Conservation (phyloP, 2,329 filamentous ascomycete genomes). For the Diaporthe ilicicola region DNA sequence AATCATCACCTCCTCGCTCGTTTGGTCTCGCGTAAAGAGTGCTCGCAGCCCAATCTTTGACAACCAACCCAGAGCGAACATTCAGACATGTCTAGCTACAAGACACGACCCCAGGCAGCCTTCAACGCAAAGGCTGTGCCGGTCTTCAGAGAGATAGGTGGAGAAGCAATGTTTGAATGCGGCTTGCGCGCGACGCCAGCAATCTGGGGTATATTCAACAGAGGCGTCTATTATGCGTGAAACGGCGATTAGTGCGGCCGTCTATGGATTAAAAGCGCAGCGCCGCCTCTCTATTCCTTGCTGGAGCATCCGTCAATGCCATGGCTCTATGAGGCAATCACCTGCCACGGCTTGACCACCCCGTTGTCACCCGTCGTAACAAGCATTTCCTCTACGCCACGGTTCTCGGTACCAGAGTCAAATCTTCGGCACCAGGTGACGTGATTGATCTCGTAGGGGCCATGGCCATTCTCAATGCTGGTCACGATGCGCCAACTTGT, state of each 20-base stretch:
- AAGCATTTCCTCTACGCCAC: slow-evolving; percentile 79
- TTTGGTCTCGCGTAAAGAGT: background rate
- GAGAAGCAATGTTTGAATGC: background rate
- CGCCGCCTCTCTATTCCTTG: background rate
- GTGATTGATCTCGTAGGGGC: slow-evolving; percentile 94
- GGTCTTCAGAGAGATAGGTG: background rate
- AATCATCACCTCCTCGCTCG: background rate
- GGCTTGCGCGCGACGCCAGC: background rate
- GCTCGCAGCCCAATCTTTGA: background rate
- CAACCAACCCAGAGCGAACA: background rate
- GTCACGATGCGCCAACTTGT: slow-evolving; percentile 78
- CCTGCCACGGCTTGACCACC: slow-evolving; percentile 81
- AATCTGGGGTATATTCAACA: background rate
- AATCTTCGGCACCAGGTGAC: slow-evolving; percentile 84
- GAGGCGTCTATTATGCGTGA: background rate
- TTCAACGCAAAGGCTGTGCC: too few relatives aligned
- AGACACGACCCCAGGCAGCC: too few relatives aligned
- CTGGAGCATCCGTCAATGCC: background rate
- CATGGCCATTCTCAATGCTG: slow-evolving; percentile 78
- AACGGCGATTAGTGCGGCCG: background rate
- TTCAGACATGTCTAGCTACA: background rate
- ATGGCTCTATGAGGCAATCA: slow-evolving; percentile 33
- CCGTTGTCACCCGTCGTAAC: slow-evolving; percentile 94
- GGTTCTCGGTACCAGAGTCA: slow-evolving; percentile 67
- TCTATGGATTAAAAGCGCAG: background rate